These are phyloP conservation scores for Pseudogymnoascus sp. DNA, from an alignment of 2,329 filamentous ascomycete genomes.

Conservation along the genomic window DNA sequence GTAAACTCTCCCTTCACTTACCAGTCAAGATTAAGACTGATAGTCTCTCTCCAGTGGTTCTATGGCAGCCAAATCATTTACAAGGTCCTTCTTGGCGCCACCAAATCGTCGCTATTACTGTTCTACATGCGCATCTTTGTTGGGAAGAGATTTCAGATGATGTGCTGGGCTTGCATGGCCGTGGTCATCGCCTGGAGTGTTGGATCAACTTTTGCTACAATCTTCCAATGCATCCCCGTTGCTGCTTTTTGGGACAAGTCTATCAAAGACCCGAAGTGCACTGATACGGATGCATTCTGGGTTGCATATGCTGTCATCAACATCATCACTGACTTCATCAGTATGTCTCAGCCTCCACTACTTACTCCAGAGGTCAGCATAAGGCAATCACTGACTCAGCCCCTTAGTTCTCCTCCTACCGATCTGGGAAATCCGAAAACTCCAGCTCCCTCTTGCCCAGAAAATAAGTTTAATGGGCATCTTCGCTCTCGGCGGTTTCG, in stretches of 20 bases:
- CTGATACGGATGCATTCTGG: constrained; percentile 41
- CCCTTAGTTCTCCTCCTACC: constrained; percentile 43
- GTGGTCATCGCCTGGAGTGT: background rate
- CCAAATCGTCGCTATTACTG: constrained; percentile 44
- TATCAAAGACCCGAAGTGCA: constrained; percentile 31
- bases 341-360: background rate
- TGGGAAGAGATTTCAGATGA: constrained; percentile 37
- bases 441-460: constrained; percentile 28
- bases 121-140: constrained; percentile 49
- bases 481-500: constrained; percentile 32
- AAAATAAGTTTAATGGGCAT: constrained; percentile 41
- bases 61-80: constrained; percentile 46
- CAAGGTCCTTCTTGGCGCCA: constrained; percentile 46
- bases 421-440: constrained; percentile 27
- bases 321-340: constrained; percentile 31
- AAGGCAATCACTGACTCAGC: background rate
- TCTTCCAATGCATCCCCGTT: constrained; percentile 12
- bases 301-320: constrained; percentile 38
- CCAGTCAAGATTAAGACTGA: background rate
- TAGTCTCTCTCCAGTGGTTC: constrained; percentile 35
- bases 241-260: constrained; percentile 5
- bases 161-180: constrained; percentile 25
- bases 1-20: constrained; percentile 11
- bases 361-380: background rate
- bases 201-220: background rate